Conservation (phyloP, 1,284 basidiomycete species). For the Naganishia cerealis region DNA sequence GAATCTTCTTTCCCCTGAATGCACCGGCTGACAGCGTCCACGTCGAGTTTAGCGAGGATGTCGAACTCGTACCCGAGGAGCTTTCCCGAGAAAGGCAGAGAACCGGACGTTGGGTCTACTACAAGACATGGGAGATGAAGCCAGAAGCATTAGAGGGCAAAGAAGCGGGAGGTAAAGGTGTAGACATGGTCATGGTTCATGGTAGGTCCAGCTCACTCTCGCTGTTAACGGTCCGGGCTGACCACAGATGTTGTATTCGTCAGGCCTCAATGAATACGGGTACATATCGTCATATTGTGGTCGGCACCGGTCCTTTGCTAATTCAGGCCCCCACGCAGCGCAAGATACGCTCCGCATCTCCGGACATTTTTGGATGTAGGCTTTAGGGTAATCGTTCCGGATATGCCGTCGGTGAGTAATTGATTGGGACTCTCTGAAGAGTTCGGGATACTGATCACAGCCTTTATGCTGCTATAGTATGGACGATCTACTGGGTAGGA, state of each 20-base stretch:
- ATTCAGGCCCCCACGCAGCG: constrained; percentile 16
- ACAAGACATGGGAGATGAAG: constrained; percentile 52
- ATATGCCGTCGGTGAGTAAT: constrained; percentile 56
- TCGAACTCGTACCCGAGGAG: constrained; percentile 46
- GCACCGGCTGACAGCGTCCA: constrained; percentile 44
- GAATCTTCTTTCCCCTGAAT: constrained; percentile 49
- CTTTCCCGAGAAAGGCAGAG: constrained; percentile 40
- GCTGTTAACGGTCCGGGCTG: background rate
- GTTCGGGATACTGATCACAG: background rate
- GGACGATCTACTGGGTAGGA: constrained; percentile 53
- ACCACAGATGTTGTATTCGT: background rate
- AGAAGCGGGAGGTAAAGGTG: constrained; percentile 47
- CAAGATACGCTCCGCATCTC: constrained; percentile 55
- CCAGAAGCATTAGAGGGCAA: constrained; percentile 45
- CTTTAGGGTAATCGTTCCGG: constrained; percentile 57
- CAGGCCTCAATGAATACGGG: constrained; percentile 54
- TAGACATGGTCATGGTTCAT: constrained; percentile 52
- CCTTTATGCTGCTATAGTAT: constrained; percentile 40
- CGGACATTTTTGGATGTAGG: constrained; percentile 55
- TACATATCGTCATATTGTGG: constrained; percentile 27
- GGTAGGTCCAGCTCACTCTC: constrained; percentile 40
- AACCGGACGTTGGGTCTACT: constrained; percentile 52
- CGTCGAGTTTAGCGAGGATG: constrained; percentile 50
- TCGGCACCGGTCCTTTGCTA: background rate
- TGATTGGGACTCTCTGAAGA: constrained; percentile 4